A percentile compares a stretch with the other conserved stretches of the same genome.
phyloP scores from a whole-genome alignment of 164 flowering plant species.

The Liriodendron chinense region DNA sequence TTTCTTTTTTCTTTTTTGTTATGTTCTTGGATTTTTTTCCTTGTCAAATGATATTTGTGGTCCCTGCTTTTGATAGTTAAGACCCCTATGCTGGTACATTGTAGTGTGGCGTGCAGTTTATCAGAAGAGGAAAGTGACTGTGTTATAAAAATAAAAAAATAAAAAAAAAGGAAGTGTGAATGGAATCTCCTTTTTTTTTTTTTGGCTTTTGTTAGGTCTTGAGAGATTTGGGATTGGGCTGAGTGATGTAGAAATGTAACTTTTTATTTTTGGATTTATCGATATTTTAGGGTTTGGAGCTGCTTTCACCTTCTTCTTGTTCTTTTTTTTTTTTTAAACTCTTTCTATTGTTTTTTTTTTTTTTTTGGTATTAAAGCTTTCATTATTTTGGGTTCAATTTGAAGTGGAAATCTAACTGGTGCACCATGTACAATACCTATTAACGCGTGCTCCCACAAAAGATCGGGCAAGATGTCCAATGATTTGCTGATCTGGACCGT shows the following conservation, averaged over 20 bases:
- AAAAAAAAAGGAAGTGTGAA: background rate
- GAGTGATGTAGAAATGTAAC: too few relatives aligned
- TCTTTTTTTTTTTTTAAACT: too few relatives aligned
- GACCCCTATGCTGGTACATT: background rate
- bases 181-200: background rate
- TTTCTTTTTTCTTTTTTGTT: background rate
- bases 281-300: too few relatives aligned
- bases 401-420: background rate
- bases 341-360: too few relatives aligned
- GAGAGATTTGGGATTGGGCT: background rate
- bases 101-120: background rate
- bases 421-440: background rate
- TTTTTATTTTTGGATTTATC: too few relatives aligned
- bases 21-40: background rate
- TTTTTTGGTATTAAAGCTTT: too few relatives aligned
- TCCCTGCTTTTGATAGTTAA: background rate
- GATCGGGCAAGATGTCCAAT: too few relatives aligned
- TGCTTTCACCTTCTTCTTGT: too few relatives aligned
- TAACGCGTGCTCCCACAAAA: too few relatives aligned
- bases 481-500: too few relatives aligned
- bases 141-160: too few relatives aligned
- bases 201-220: background rate
- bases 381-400: too few relatives aligned
- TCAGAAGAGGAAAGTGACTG: background rate
- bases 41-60: background rate